A percentile compares a stretch with the other conserved stretches of the same genome.
phyloP scores from a whole-genome alignment of 75 land plant species.

The Pseudotsuga menziesii region DNA sequence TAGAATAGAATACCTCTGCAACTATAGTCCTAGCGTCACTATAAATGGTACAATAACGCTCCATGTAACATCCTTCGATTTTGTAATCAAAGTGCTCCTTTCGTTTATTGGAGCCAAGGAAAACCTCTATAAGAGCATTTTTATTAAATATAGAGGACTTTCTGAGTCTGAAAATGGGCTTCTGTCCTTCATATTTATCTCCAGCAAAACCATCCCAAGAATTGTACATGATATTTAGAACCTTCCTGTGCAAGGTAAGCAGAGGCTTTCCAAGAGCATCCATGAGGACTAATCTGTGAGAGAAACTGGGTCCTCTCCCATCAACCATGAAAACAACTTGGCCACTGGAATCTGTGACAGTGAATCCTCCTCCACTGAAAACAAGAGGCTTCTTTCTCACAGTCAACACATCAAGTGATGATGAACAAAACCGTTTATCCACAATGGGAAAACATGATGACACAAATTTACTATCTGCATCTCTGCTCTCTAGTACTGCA shows the following conservation, averaged over 20 bases:
- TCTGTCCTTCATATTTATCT: not conserved
- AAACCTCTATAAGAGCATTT: not conserved
- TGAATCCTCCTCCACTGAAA: constrained; percentile 55
- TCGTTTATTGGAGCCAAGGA: not conserved
- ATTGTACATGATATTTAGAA: not conserved
- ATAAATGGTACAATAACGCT: constrained; percentile 2
- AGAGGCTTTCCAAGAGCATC: constrained; percentile 26
- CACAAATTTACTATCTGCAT: too few relatives aligned
- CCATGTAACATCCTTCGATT: not conserved
- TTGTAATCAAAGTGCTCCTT: not conserved
- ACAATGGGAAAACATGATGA: too few relatives aligned
- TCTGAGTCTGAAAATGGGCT: not conserved
- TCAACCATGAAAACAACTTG: constrained; percentile 40
- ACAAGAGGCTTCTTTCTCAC: constrained; percentile 50
- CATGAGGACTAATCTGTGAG: constrained; percentile 29
- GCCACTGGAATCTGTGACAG: constrained; percentile 29
- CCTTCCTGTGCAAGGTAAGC: constrained; percentile 42
- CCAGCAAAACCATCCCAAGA: not conserved
- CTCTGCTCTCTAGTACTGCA: too few relatives aligned
- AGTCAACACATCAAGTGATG: constrained; percentile 20
- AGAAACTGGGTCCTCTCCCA: constrained; percentile 30
- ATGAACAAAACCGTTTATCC: not conserved
- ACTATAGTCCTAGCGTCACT: not conserved
- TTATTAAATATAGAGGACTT: not conserved
- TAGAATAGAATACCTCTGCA: not conserved